Evolutionary conservation across 75 land plant species (phyloP), one percentile per base, ranked within the genome.

Genomic region (Pseudotsuga menziesii): DNA sequence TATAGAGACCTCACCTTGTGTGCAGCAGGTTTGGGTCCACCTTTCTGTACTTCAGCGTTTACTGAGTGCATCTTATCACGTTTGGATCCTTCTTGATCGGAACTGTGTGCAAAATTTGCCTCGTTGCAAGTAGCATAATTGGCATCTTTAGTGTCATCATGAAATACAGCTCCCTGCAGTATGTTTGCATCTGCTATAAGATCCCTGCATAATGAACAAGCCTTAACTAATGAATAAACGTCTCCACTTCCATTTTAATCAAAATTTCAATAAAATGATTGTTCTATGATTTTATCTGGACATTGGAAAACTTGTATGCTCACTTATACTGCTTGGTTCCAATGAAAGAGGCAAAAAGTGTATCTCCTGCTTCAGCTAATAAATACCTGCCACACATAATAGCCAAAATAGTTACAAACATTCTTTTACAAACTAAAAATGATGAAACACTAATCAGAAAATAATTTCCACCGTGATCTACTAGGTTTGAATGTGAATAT

Each of bases 251-350:
- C 25, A 26, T 27, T 35, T 77, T 20, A 19, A 64, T 69, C 73
- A 77, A 73, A 19, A 20, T 15, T 44, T 64, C 54, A 48, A 54
- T 26, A 62, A 78, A 69, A 11, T 20, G 3, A 22, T 69, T 20
- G n/a, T 41, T 69, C 9, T n/a, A 2, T 7, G 19, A 41, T 69
- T 41, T 11, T 69, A 35, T 3, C 54, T 2, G 20, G 54, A 66
- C 11, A 8, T 75, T 61, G 79, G 20, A 73, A 67, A 59, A 27
- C 44, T 35, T 14, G 14, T 20, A 61, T 60, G 57, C 95, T 88
- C 73, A 93, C 96, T 87, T 91, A 79, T 93, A 96, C 74, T 96
- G 97, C 73, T 94, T 96, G 55, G 99, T 94, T 61, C 99, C 99
- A 83, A 94, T 83, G 81, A 96, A 96, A 60, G 99, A 91, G 76